Conservation (phyloP, 805 yeast species). For the Candida wancherniae region DNA sequence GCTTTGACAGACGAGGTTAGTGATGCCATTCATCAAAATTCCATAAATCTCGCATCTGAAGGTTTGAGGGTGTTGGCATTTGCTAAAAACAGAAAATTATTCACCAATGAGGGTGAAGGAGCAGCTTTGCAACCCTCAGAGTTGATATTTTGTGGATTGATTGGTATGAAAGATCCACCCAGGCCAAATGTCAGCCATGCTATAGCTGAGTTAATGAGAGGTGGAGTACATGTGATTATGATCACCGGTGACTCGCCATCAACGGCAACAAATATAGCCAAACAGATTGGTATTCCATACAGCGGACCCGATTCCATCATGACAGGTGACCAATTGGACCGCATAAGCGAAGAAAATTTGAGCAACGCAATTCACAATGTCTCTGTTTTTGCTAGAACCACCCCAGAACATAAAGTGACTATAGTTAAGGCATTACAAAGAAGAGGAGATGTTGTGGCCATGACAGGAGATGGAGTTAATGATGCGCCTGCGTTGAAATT, state of each 20-base stretch:
- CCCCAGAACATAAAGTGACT: constrained; percentile 89
- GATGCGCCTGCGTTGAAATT: constrained; percentile 97
- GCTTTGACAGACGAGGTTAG: constrained; percentile 51
- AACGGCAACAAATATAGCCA: constrained; percentile 81
- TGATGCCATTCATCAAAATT: constrained; percentile 48
- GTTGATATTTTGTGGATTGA: constrained; percentile 74
- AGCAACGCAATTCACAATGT: constrained; percentile 75
- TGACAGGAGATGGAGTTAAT: constrained; percentile 99
- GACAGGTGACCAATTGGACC: constrained; percentile 79
- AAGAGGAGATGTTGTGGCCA: constrained; percentile 93
- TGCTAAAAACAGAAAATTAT: constrained; percentile 48
- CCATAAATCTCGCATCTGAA: constrained; percentile 64
- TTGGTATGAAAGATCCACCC: constrained; percentile 98
- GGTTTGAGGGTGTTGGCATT: constrained; percentile 86
- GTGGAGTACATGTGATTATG: constrained; percentile 98
- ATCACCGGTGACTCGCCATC: constrained; percentile 92
- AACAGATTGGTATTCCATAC: constrained; percentile 84
- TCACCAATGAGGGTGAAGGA: constrained; percentile 26
- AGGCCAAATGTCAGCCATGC: constrained; percentile 79
- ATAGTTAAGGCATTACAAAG: constrained; percentile 86
- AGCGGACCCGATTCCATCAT: constrained; percentile 63
- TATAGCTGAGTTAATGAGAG: constrained; percentile 69
- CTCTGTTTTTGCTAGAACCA: constrained; percentile 88
- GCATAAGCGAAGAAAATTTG: constrained; percentile 65
- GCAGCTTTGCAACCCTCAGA: constrained; percentile 44